Percentiles rank a stretch among this genome's conserved stretches.
Conservation (phyloP, 2,329 filamentous ascomycete genomes). For the Pseudovirgaria hyperparasitica region DNA sequence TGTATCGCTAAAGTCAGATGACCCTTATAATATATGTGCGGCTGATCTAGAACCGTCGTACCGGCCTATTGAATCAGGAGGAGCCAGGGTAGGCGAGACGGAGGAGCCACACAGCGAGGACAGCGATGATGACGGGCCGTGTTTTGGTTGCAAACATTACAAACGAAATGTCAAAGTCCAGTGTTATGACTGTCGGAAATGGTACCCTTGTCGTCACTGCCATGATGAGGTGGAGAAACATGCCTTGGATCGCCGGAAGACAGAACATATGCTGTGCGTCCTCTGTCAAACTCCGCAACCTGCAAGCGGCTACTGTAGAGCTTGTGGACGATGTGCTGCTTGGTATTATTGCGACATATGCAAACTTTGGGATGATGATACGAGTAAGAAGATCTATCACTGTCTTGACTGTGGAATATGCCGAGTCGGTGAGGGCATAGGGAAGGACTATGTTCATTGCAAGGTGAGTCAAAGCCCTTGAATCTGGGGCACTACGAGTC, state of each 20-base stretch:
- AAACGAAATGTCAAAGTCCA: slow-evolving; percentile 92
- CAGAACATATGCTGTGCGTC: slow-evolving; percentile 97
- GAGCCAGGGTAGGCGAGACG: slow-evolving; percentile 21
- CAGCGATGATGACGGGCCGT: slow-evolving; percentile 30
- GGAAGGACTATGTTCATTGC: slow-evolving; percentile 97
- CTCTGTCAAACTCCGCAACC: slow-evolving; percentile 75
- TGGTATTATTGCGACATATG: slow-evolving; percentile 91
- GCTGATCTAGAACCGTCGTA: slow-evolving; percentile 14
- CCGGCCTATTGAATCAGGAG: slow-evolving; percentile 16
- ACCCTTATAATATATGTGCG: slow-evolving; percentile 19
- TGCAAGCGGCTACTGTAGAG: slow-evolving; percentile 63
- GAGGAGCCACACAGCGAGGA: slow-evolving; percentile 36
- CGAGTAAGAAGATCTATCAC: slow-evolving; percentile 85
- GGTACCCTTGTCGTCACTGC: slow-evolving; percentile 93
- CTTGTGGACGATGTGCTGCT: slow-evolving; percentile 65
- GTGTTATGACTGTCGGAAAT: slow-evolving; percentile 76
- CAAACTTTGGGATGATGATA: slow-evolving; percentile 94
- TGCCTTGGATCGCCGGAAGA: slow-evolving; percentile 65
- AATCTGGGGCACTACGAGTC: slow-evolving; percentile 1
- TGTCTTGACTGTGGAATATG: slow-evolving; percentile 95
- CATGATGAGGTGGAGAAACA: slow-evolving; percentile 78
- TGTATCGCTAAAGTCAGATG: slow-evolving; percentile 19
- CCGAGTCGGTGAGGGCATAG: slow-evolving; percentile 75
- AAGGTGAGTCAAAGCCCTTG: slow-evolving; percentile 48
- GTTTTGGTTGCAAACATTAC: slow-evolving; percentile 81